Evolutionary conservation across 2,329 filamentous ascomycete species (phyloP).

Genomic region (Hypoxylon sp.): DNA sequence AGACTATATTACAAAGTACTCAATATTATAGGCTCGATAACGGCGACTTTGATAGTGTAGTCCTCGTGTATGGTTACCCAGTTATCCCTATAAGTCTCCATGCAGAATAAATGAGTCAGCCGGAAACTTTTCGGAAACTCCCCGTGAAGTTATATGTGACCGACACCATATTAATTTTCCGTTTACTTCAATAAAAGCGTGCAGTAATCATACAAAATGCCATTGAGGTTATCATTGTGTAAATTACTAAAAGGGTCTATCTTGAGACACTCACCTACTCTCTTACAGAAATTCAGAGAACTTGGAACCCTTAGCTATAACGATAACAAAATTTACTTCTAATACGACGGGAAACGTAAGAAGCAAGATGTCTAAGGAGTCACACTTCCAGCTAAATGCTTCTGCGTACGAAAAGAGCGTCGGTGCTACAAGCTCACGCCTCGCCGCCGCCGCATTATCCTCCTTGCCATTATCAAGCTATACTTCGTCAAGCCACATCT

Average conservation of each 20-base stretch:
- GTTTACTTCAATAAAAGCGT: neutral
- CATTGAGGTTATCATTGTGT: neutral
- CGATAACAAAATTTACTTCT: neutral
- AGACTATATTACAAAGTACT: too few species aligned
- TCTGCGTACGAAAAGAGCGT: constrained; percentile 44
- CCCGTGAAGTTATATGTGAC: constrained; percentile 17
- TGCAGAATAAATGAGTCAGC: neutral
- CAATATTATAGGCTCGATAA: neutral
- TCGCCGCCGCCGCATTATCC: constrained; percentile 45
- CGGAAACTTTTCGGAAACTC: constrained; percentile 34
- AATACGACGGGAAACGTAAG: constrained; percentile 18
- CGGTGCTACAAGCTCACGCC: constrained; percentile 42
- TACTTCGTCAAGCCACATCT: constrained; percentile 43
- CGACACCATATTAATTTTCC: constrained; percentile 11
- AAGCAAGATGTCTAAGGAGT: neutral
- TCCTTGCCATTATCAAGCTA: constrained; percentile 46
- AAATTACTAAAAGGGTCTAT: neutral
- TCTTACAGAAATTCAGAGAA: neutral
- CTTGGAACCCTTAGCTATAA: neutral
- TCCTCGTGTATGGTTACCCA: neutral
- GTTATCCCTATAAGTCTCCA: neutral
- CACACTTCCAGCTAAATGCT: constrained; percentile 31
- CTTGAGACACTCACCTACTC: neutral
- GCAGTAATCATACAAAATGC: neutral
- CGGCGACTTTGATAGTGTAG: neutral